A percentile compares a stretch with the other conserved stretches of the same genome.
Evolutionary conservation across 352 stramenopile species (phyloP).

Genomic region (Globisporangium solare): DNA sequence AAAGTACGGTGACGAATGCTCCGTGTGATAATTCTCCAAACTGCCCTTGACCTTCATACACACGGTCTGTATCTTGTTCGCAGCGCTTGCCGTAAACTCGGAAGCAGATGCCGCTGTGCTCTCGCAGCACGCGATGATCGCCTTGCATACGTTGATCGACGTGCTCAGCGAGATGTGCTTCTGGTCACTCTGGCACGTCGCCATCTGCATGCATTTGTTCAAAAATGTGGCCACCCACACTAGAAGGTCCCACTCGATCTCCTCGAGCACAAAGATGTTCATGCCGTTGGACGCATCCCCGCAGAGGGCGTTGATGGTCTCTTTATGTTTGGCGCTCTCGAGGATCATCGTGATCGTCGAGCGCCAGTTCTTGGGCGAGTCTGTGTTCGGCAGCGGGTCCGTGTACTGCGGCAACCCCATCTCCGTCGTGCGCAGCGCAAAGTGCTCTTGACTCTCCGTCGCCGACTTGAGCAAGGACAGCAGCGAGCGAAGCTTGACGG

Average conservation of each 20-base stretch:
- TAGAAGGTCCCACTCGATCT: conserved; percentile 77
- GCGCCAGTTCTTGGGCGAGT: conserved; percentile 65
- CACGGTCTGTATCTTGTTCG: conserved; percentile 66
- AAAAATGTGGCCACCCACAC: conserved; percentile 69
- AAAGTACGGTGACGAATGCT: conserved; percentile 68
- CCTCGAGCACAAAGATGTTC: conserved; percentile 71
- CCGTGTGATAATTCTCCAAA: conserved; percentile 63
- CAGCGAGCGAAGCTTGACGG: conserved; percentile 72
- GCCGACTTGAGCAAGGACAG: conserved; percentile 66
- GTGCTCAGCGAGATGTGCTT: conserved; percentile 79
- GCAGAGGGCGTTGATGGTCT: conserved; percentile 68
- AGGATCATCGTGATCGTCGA: conserved; percentile 76
- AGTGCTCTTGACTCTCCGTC: conserved; percentile 71
- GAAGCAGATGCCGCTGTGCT: conserved; percentile 56
- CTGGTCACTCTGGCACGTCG: conserved; percentile 71
- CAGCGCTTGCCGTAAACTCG: conserved; percentile 45
- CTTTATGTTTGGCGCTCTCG: conserved; percentile 69
- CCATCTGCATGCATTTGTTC: conserved; percentile 76
- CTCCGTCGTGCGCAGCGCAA: conserved; percentile 60
- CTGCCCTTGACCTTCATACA: conserved; percentile 73
- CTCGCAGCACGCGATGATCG: conserved; percentile 70
- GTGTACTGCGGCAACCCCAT: conserved; percentile 55
- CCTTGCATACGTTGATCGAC: conserved; percentile 78
- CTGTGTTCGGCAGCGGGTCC: conserved; percentile 58
- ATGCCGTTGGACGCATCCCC: conserved; percentile 61